Percentiles rank a stretch among this genome's conserved stretches.
Conservation (phyloP, 768 basidiomycete genomes). For the Leccinum fibrillosum region DNA sequence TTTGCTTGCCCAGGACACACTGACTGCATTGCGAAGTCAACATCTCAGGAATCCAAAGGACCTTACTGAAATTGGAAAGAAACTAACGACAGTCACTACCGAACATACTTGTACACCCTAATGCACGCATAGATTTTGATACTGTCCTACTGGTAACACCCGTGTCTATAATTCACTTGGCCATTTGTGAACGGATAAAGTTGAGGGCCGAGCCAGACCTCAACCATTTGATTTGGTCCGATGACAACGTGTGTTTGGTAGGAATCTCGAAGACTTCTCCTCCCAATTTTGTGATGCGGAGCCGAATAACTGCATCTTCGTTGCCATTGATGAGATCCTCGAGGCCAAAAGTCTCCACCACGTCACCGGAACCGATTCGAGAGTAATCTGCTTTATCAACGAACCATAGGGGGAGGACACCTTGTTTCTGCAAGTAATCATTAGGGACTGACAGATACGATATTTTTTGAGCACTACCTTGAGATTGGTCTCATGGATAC, state of each 20-base stretch:
- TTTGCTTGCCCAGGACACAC: conserved; percentile 53
- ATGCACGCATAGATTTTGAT: neutral
- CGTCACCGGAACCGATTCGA: conserved; percentile 78
- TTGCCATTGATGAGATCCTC: conserved; percentile 52
- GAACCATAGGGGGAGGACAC: conserved; percentile 94
- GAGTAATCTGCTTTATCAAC: conserved; percentile 80
- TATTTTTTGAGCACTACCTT: conserved; percentile 51
- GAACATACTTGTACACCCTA: neutral
- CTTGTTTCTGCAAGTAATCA: conserved; percentile 76
- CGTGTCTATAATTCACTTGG: conserved; percentile 7
- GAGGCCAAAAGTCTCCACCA: conserved; percentile 82
- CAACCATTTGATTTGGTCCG: conserved; percentile 90
- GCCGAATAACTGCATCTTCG: conserved; percentile 40
- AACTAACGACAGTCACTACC: conserved; percentile 16
- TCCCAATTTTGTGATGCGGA: conserved; percentile 64
- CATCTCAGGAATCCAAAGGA: conserved; percentile 25
- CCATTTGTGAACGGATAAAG: conserved; percentile 66
- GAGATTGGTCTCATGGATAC: conserved; percentile 97
- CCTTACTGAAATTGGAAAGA: conserved; percentile 32
- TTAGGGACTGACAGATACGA: conserved; percentile 1
- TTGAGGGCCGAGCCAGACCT: conserved; percentile 88
- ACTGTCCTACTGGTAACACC: neutral
- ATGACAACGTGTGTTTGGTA: conserved; percentile 86
- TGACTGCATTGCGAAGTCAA: conserved; percentile 38
- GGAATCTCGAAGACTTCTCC: conserved; percentile 65